These are phyloP conservation scores for Mucor plumbeus DNA, from an alignment of 371 early-diverging fungal genomes.

Conservation along the genomic window DNA sequence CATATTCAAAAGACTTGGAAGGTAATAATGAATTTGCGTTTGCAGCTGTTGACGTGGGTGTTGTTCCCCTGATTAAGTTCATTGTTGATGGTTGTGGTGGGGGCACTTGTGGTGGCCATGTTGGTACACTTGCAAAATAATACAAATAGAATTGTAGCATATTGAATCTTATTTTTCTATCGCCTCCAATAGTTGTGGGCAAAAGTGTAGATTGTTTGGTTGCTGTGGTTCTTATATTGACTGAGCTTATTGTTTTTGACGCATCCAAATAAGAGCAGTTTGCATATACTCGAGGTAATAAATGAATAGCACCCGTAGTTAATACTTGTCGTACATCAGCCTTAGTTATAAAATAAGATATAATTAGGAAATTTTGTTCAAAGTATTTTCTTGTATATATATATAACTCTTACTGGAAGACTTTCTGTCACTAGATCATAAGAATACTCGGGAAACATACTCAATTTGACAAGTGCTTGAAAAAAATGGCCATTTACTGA, in stretches of 20 bases:
- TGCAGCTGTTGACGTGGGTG: neutral
- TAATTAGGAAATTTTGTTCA: too few species aligned
- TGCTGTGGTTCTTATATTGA: constrained; percentile 36
- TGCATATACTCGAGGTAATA: constrained; percentile 40
- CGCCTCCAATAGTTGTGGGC: constrained; percentile 25
- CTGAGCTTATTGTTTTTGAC: neutral
- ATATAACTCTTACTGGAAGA: constrained; percentile 35
- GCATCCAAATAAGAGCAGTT: constrained; percentile 21
- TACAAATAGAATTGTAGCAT: constrained; percentile 47
- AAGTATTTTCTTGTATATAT: too few species aligned
- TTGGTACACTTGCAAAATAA: constrained; percentile 34
- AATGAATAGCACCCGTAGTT: constrained; percentile 35
- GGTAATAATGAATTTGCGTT: neutral
- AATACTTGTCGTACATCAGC: constrained; percentile 38
- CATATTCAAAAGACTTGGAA: neutral
- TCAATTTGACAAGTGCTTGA: constrained; percentile 28
- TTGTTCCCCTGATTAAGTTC: neutral
- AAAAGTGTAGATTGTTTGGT: constrained; percentile 39
- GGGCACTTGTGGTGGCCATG: constrained; percentile 28
- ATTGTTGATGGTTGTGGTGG: neutral
- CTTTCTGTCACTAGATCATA: constrained; percentile 36
- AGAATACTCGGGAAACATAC: constrained; percentile 30
- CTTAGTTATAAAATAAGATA: constrained; percentile 13
- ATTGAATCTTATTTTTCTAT: constrained; percentile 35
- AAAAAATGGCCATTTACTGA: constrained; percentile 34